Evolutionary conservation across 2,329 filamentous ascomycete genomes (phyloP).

Genomic region (Biscogniauxia marginata): DNA sequence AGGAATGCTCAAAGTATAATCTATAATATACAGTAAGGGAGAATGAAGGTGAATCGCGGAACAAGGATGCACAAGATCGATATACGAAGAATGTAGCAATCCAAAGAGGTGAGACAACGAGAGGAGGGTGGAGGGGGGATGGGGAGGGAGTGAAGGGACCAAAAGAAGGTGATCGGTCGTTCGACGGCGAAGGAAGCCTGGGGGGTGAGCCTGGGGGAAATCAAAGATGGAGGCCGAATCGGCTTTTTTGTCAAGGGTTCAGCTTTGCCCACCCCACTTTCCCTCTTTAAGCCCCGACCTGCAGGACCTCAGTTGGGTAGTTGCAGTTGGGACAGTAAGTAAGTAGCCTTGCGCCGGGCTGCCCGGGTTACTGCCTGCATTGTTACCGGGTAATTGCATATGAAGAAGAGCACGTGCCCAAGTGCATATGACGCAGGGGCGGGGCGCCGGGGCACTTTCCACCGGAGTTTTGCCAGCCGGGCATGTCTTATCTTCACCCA

Average conservation of each 20-base stretch:
- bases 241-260: neutral
- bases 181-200: neutral
- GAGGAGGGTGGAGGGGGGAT: neutral
- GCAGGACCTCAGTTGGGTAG: neutral
- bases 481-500: neutral
- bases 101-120: slow-evolving; percentile 2
- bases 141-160: slow-evolving; percentile 1
- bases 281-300: neutral
- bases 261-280: slow-evolving; percentile 10
- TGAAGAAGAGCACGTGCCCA: neutral
- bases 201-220: neutral
- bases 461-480: neutral
- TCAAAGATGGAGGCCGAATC: neutral
- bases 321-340: neutral
- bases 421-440: neutral
- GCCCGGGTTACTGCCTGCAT: neutral
- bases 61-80: neutral
- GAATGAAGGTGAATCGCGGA: neutral
- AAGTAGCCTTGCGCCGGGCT: neutral
- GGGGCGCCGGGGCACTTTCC: no score
- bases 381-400: neutral
- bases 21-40: neutral
- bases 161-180: slow-evolving; percentile 1
- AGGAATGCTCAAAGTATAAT: neutral
- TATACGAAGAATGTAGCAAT: slow-evolving; percentile 2